These are phyloP conservation scores for Lithohypha guttulata DNA, from an alignment of 2,329 filamentous ascomycete genomes.

Conservation along the genomic window DNA sequence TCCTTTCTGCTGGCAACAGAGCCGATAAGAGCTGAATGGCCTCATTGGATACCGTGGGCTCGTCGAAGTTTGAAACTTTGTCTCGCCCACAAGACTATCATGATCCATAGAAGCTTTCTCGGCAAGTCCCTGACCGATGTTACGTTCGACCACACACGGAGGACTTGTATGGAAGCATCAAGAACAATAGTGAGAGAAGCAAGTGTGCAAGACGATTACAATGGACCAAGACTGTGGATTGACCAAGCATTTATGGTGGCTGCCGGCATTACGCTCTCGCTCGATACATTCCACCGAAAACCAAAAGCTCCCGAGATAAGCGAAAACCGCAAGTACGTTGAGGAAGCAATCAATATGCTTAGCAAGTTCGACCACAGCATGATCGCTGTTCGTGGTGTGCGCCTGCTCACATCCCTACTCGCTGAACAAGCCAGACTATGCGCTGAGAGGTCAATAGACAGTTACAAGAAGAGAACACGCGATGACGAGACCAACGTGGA, in stretches of 20 bases:
- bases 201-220: conserved; percentile 24
- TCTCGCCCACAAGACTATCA: conserved; percentile 36
- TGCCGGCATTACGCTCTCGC: conserved; percentile 29
- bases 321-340: conserved; percentile 19
- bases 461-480: conserved; percentile 17
- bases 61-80: conserved; percentile 30
- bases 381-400: conserved; percentile 20
- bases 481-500: conserved; percentile 11
- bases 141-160: conserved; percentile 33
- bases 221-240: conserved; percentile 35
- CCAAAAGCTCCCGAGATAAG: conserved; percentile 16
- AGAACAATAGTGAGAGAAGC: conserved; percentile 33
- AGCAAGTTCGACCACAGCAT: conserved; percentile 20
- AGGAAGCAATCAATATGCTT: conserved; percentile 19
- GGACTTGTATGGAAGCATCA: conserved; percentile 32
- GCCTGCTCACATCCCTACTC: conserved; percentile 18
- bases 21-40: conserved; percentile 29
- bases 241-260: conserved; percentile 34
- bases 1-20: conserved; percentile 27
- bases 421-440: conserved; percentile 20
- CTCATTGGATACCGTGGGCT: conserved; percentile 32
- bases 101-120: conserved; percentile 33
- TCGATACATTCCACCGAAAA: conserved; percentile 30
- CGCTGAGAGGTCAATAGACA: conserved; percentile 17
- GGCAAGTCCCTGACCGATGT: conserved; percentile 33